These are phyloP conservation scores for Hypoxylon intermedium DNA, from an alignment of 495 filamentous ascomycete species.

Conservation along the genomic window DNA sequence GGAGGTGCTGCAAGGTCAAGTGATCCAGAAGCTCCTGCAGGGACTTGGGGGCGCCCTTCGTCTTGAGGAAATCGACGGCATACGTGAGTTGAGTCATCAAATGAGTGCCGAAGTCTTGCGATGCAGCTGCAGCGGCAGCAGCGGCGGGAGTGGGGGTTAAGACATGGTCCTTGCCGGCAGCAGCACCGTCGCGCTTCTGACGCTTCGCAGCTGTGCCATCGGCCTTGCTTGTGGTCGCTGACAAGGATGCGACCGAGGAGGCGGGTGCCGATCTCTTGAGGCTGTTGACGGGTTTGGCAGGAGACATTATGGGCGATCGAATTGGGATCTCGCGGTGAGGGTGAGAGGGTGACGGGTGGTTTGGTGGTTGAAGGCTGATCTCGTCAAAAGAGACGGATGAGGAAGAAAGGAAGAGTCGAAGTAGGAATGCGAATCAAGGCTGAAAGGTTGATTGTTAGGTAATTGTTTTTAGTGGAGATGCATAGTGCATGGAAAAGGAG, in stretches of 20 bases:
- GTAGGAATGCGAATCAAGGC: constrained; percentile 31
- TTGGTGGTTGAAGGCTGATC: constrained; percentile 11
- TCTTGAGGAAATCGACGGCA: constrained; percentile 83
- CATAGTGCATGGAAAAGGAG: too few species aligned
- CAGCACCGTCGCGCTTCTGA: constrained; percentile 40
- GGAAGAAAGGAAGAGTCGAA: constrained; percentile 17
- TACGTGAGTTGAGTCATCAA: constrained; percentile 85
- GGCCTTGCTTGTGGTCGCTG: constrained; percentile 21
- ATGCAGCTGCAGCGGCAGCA: constrained; percentile 57
- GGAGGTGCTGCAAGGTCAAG: constrained; percentile 66
- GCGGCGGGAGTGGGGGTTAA: constrained; percentile 57
- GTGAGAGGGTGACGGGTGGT: constrained; percentile 6
- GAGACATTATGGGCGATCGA: constrained; percentile 10
- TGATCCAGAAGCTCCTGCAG: constrained; percentile 78
- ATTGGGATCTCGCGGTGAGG: not conserved
- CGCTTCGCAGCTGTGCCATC: constrained; percentile 37
- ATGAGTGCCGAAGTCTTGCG: constrained; percentile 76
- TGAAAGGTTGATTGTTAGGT: too few species aligned
- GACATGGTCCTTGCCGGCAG: constrained; percentile 30
- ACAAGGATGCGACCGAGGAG: constrained; percentile 25
- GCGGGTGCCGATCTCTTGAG: constrained; percentile 33
- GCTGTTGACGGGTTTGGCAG: constrained; percentile 28
- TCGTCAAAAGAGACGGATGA: constrained; percentile 30
- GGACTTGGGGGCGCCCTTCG: constrained; percentile 72
- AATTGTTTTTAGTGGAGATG: not conserved